phyloP scores from a whole-genome alignment of 73 alveolate genomes.

The Chromera velia region DNA sequence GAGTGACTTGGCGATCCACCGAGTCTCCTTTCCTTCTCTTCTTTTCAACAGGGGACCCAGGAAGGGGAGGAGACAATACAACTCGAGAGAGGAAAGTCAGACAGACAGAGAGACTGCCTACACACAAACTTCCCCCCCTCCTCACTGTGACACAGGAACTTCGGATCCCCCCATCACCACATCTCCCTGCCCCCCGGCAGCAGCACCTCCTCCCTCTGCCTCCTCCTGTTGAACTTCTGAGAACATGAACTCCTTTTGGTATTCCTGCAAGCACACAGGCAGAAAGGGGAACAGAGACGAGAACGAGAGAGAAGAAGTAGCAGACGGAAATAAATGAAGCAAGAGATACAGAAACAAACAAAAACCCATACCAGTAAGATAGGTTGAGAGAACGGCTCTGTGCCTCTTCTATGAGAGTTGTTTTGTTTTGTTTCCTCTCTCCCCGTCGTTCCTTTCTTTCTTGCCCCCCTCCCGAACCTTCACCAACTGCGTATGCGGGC shows the following conservation, averaged over 20 bases:
- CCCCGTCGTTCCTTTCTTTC: not conserved
- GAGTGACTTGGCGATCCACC: too few relatives aligned
- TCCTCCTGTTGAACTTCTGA: slow-evolving; percentile 34
- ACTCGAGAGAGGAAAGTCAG: too few relatives aligned
- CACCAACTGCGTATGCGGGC: not conserved
- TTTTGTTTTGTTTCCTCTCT: not conserved
- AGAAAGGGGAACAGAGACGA: not conserved
- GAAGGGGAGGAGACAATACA: too few relatives aligned
- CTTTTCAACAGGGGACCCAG: too few relatives aligned
- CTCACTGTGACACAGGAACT: too few relatives aligned
- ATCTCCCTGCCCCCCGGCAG: too few relatives aligned
- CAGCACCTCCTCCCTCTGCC: too few relatives aligned
- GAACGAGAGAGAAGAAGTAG: not conserved
- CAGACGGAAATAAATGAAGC: not conserved
- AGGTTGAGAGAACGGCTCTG: not conserved
- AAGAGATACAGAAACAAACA: not conserved
- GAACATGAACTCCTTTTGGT: slow-evolving; percentile 46
- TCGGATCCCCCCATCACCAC: too few relatives aligned
- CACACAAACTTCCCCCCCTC: too few relatives aligned
- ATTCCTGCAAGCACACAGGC: not conserved
- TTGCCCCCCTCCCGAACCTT: not conserved
- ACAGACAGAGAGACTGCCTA: too few relatives aligned
- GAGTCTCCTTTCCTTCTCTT: too few relatives aligned
- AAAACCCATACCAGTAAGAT: too few relatives aligned
- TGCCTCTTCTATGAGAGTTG: not conserved